phyloP scores from a whole-genome alignment of 2,329 filamentous ascomycete species.

The Pseudogymnoascus destructans region DNA sequence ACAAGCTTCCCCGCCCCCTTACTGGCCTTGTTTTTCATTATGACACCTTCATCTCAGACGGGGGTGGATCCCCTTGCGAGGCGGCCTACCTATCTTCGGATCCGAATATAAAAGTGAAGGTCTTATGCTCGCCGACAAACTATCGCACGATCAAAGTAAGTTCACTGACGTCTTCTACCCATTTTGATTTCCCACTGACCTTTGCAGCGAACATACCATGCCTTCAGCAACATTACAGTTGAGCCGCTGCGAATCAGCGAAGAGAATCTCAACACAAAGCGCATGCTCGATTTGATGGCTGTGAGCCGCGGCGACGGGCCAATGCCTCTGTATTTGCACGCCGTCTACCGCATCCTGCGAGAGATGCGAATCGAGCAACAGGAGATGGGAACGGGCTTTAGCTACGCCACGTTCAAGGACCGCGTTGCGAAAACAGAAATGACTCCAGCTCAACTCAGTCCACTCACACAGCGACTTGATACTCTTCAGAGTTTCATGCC shows the following conservation, averaged over 20 bases:
- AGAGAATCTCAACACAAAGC: slow-evolving; percentile 36
- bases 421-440: slow-evolving; percentile 30
- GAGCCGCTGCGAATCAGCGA: slow-evolving; percentile 34
- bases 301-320: slow-evolving; percentile 28
- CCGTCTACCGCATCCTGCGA: slow-evolving; percentile 36
- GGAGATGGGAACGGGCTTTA: slow-evolving; percentile 26
- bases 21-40: slow-evolving; percentile 44
- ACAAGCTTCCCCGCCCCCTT: slow-evolving; percentile 34
- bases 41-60: slow-evolving; percentile 33
- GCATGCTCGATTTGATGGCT: slow-evolving; percentile 44
- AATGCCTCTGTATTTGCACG: slow-evolving; percentile 39
- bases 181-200: not conserved
- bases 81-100: slow-evolving; percentile 40
- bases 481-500: slow-evolving; percentile 53
- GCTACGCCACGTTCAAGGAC: slow-evolving; percentile 33
- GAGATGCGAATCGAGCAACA: slow-evolving; percentile 34
- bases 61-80: slow-evolving; percentile 32
- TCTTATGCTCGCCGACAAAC: slow-evolving; percentile 40
- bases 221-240: slow-evolving; percentile 31
- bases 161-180: not conserved
- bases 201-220: slow-evolving; percentile 26
- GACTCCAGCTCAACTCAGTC: slow-evolving; percentile 35
- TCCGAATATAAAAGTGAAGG: slow-evolving; percentile 32
- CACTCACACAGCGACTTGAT: slow-evolving; percentile 46
- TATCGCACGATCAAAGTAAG: slow-evolving; percentile 28